Evolutionary conservation across 495 filamentous ascomycete genomes (phyloP).

Genomic region (Lasiosphaeris hirsuta): DNA sequence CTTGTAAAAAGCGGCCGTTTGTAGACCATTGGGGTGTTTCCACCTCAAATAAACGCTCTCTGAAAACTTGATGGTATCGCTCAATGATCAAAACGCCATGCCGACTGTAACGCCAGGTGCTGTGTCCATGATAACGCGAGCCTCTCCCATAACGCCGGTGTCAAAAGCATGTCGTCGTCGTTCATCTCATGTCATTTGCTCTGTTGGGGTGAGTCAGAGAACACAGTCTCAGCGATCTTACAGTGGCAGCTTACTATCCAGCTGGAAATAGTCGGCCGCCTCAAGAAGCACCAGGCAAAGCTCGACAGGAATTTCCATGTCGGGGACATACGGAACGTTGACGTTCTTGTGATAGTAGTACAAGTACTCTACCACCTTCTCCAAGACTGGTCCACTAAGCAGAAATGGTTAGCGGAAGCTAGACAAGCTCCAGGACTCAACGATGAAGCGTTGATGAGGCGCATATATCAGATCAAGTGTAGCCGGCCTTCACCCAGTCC

Average conservation of each 20-base stretch:
- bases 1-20: too few relatives aligned
- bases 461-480: constrained; percentile 58
- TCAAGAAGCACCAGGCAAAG: constrained; percentile 85
- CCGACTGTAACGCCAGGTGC: too few relatives aligned
- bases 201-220: background rate
- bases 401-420: constrained; percentile 5
- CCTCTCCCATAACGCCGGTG: background rate
- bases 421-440: background rate
- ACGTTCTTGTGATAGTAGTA: constrained; percentile 83
- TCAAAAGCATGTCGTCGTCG: background rate
- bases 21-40: too few relatives aligned
- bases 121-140: too few relatives aligned
- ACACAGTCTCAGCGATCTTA: background rate
- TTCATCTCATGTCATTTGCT: background rate
- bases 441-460: constrained; percentile 1
- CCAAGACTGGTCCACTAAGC: constrained; percentile 71
- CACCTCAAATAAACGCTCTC: too few relatives aligned
- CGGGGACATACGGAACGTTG: constrained; percentile 71
- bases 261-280: constrained; percentile 77
- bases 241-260: constrained; percentile 34
- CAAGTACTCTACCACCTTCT: constrained; percentile 89
- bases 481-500: constrained; percentile 48
- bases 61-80: too few relatives aligned
- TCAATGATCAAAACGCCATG: too few relatives aligned
- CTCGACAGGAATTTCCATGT: constrained; percentile 88